Base-by-base conservation (phyloP, 208 protist genomes). In the Borovskyia barvae region DNA sequence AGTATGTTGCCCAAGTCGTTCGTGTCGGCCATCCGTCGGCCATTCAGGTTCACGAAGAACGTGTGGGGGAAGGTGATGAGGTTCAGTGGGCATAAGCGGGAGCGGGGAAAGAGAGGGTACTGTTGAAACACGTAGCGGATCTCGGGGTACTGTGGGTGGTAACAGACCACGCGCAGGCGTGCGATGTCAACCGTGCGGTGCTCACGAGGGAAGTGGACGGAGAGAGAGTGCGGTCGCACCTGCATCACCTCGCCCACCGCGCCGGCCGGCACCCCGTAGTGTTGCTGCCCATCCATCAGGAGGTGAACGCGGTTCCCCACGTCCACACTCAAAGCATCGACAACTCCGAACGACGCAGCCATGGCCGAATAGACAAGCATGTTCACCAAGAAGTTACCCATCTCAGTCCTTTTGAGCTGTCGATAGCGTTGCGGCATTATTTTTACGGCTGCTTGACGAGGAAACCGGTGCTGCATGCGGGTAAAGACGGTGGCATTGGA, bases 1-100 rank as follows among this genome's bases (percentile, higher is more conserved):
- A 95, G 77, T 9, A 95, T 45, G 57, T 91, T 93, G 47, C 89
- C 89, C 2, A 95, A 51, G 63, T 95, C 86, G 72, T 95, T 95
- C 25, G 89, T 95, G 65, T 95, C 86, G 0, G 86, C 80, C 59
- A 95, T 72, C 53, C 81, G 75, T 8, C 81, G 84, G 25, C 85
- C 73, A 64, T 95, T 84, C 62, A 95, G 46, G 61, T 85, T 69
- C 24, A 92, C 71, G 45, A 78, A 58, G 56, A 79, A 92, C 14
- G 71, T 53, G 58, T 87, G 37, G 9, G 63, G 67, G 49, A 80
- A 88, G 29, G 47, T 42, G 0, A 86, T 22, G 3, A 95, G 77
- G 47, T 72, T 85, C 36, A 78, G 45, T 17, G 89, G 85, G 50
- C 73, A 89, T 26, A 95, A 55, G 19, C 71, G 69, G 46, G 82